These are phyloP conservation scores for Bertia moriformis DNA, from an alignment of 2,329 filamentous ascomycete species.

Conservation along the genomic window DNA sequence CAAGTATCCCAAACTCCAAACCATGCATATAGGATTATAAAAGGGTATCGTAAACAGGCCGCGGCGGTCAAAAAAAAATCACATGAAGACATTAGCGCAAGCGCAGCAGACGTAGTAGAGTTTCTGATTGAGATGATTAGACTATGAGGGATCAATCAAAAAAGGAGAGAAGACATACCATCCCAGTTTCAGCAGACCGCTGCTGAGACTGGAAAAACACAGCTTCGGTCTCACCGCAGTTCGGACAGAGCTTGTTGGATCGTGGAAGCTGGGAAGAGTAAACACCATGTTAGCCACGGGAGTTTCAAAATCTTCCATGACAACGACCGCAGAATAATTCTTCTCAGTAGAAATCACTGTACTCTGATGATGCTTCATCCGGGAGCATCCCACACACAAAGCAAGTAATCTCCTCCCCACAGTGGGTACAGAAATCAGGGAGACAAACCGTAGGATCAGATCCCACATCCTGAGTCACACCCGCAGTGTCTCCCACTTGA, in stretches of 20 bases:
- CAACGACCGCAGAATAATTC: too few relatives aligned
- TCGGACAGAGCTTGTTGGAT: constrained; percentile 51
- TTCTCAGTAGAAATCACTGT: too few relatives aligned
- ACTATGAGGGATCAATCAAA: neutral
- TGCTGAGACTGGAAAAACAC: constrained; percentile 71
- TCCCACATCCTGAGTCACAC: constrained; percentile 61
- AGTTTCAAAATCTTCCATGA: neutral
- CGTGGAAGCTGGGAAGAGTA: constrained; percentile 44
- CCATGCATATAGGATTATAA: neutral
- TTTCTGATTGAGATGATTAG: constrained; percentile 25
- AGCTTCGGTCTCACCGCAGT: constrained; percentile 53
- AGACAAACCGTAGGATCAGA: constrained; percentile 64
- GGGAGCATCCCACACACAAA: constrained; percentile 7
- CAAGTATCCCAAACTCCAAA: neutral
- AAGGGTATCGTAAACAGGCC: neutral
- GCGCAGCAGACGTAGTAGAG: constrained; percentile 55
- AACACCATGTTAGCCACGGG: constrained; percentile 8
- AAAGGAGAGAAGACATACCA: constrained; percentile 34
- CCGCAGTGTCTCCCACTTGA: constrained; percentile 59
- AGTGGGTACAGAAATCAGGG: constrained; percentile 6
- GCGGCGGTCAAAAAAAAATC: neutral
- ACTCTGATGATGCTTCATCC: neutral
- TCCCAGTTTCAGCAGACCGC: constrained; percentile 60
- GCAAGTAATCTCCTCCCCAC: constrained; percentile 1
- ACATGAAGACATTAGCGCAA: constrained; percentile 49